Conservation (phyloP, 2,329 filamentous ascomycete genomes). For the Escovopsis sp. region DNA sequence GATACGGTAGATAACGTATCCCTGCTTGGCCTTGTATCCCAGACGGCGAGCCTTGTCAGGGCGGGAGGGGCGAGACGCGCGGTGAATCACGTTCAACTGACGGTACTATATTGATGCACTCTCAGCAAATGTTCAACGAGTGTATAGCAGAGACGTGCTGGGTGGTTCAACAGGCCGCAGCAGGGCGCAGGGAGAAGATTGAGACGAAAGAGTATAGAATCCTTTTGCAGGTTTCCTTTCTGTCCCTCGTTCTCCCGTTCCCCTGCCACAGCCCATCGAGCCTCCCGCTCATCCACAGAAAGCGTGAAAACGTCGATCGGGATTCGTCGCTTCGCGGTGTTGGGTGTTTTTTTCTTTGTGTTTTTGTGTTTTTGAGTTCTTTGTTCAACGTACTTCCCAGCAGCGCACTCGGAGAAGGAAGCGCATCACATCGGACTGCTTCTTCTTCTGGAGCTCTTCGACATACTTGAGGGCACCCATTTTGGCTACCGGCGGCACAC, state of each 20-base stretch:
- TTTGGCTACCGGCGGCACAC: conserved; percentile 35
- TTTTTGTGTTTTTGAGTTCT: conserved; percentile 16
- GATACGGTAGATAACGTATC: conserved; percentile 99
- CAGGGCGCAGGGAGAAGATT: too few relatives aligned
- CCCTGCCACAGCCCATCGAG: neutral
- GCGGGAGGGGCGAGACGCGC: conserved; percentile 92
- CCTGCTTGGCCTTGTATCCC: conserved; percentile 99
- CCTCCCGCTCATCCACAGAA: conserved; percentile 5
- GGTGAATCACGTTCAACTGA: conserved; percentile 99
- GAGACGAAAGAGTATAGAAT: neutral
- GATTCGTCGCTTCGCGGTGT: neutral
- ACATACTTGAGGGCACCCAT: conserved; percentile 99
- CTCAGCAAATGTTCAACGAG: conserved; percentile 99
- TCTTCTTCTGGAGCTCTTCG: conserved; percentile 99
- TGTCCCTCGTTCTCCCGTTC: neutral
- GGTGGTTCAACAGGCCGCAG: neutral
- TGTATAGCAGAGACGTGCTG: conserved; percentile 57
- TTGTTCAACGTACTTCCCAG: conserved; percentile 78
- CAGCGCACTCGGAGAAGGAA: conserved; percentile 99
- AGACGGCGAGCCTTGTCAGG: conserved; percentile 99
- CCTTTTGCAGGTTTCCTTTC: neutral
- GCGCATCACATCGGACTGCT: conserved; percentile 99
- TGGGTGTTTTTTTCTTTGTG: neutral
- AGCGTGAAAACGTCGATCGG: neutral
- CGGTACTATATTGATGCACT: conserved; percentile 99